phyloP scores from a whole-genome alignment of 2,329 filamentous ascomycete species.

The Beauveria bassiana region DNA sequence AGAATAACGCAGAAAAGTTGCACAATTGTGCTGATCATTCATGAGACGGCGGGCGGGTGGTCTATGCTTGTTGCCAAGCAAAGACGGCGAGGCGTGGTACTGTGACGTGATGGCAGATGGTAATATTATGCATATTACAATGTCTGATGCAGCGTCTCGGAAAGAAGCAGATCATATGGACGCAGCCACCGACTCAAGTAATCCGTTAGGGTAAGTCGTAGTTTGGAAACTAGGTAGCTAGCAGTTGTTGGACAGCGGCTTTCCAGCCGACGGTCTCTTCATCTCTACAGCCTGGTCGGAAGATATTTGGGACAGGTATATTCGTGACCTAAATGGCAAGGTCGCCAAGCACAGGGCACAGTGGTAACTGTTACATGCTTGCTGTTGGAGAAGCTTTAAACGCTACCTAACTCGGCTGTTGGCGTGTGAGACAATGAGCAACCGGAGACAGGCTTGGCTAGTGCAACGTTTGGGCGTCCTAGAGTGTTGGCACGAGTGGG shows the following conservation, averaged over 20 bases:
- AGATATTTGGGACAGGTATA: not conserved
- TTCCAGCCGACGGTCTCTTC: too few species aligned
- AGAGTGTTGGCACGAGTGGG: not conserved
- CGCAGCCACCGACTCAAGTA: not conserved
- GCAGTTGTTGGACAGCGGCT: not conserved
- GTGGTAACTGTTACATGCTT: too few species aligned
- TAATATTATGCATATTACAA: not conserved
- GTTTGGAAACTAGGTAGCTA: not conserved
- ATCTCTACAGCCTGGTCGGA: not conserved
- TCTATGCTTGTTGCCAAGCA: not conserved
- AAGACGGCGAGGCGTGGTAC: not conserved
- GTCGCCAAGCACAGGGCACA: not conserved
- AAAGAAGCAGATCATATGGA: conserved; percentile 1
- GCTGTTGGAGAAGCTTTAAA: not conserved
- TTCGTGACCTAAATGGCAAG: too few species aligned
- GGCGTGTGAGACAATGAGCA: not conserved
- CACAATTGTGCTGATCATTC: not conserved
- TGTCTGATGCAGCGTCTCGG: conserved; percentile 1
- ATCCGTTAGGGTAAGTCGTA: not conserved
- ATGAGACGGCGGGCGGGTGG: not conserved
- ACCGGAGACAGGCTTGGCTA: not conserved
- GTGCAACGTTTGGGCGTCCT: not conserved
- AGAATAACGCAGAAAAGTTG: not conserved
- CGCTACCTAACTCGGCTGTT: not conserved
- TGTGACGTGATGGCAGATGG: conserved; percentile 4